Evolutionary conservation across 768 basidiomycete genomes (phyloP), one percentile per base, ranked within the genome.

Genomic region (Trametes sanguinea): DNA sequence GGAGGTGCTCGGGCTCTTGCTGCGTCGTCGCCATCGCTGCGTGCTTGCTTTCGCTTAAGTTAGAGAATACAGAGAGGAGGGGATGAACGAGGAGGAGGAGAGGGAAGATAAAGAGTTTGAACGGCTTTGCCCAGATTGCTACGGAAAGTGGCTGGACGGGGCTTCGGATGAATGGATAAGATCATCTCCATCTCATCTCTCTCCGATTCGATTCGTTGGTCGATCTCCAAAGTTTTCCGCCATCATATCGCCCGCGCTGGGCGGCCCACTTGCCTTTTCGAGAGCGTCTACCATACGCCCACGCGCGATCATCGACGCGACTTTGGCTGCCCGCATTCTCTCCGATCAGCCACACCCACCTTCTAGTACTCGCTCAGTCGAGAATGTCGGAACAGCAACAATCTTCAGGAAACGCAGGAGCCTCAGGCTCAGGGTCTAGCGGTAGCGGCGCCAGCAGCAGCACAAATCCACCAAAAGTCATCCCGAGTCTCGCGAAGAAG

Each of bases 401-500:
- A 6, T 51, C 53, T 17, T 33, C 61, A 22, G 63, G 59, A 10
- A 60, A 45, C 54, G 54, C 60, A 53, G 56, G 55, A 9, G 54
- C 42, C 48, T 52, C 62, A 45, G 56, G 62, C 48, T 56, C 65
- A 16, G 59, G 54, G 42, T 57, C 59, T 14, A n/a, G 42, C 42
- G 42, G 42, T n/a, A 13, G 42, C n/a, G 42, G 42, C 14, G 13
- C 6, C 35, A 11, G 35, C 6, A 11, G 35, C 3, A 42, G 59
- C 9, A 35, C 53, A 6, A 51, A 44, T 56, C 50, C 61, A n/a
- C 51, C 84, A 54, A 92, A 88, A 71, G 91, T 87, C 14, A 90
- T 93, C 51, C 83, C 83, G 27, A 91, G 87, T 74, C 80, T 92
- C 50, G 89, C 88, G 0, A 92, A 88, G 78, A 83, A 76, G 76